Evolutionary conservation across 768 basidiomycete genomes (phyloP).

Genomic region (Tylopilus plumbeoviolaceoides): DNA sequence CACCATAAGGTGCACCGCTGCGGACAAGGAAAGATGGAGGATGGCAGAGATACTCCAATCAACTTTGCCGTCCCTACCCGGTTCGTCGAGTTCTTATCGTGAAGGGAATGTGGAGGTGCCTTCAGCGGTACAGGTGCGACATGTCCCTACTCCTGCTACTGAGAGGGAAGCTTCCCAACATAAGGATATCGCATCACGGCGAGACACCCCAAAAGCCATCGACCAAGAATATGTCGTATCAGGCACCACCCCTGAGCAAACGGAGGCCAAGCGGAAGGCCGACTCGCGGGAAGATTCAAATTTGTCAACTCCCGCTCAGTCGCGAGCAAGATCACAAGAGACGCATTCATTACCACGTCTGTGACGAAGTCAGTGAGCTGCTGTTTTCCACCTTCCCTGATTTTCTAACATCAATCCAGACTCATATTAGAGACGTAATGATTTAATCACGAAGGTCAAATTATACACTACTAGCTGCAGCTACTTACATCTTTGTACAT

Average conservation of each 20-base stretch:
- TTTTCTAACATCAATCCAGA: too few relatives aligned
- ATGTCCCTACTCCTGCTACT: not conserved
- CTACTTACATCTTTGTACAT: slow-evolving; percentile 1
- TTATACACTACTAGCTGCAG: not conserved
- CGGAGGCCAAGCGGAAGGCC: not conserved
- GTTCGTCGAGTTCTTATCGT: not conserved
- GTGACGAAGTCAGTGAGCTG: not conserved
- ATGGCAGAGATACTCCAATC: slow-evolving; percentile 24
- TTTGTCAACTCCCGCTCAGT: not conserved
- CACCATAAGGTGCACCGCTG: slow-evolving; percentile 11
- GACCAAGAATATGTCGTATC: not conserved
- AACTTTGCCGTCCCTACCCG: slow-evolving; percentile 4
- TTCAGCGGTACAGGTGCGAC: slow-evolving; percentile 2
- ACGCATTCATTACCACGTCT: not conserved
- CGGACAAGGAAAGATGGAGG: slow-evolving; percentile 24
- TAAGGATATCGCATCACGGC: not conserved
- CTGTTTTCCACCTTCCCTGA: too few relatives aligned
- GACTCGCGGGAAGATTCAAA: not conserved
- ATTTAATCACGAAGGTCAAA: too few relatives aligned
- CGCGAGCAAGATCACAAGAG: not conserved
- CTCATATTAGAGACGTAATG: too few relatives aligned
- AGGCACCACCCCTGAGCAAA: not conserved
- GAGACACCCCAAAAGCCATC: not conserved
- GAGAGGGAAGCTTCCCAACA: not conserved
- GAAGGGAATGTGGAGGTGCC: not conserved